Evolutionary conservation across 306 rosid genomes (phyloP).

Genomic region (Begonia masoniana): DNA sequence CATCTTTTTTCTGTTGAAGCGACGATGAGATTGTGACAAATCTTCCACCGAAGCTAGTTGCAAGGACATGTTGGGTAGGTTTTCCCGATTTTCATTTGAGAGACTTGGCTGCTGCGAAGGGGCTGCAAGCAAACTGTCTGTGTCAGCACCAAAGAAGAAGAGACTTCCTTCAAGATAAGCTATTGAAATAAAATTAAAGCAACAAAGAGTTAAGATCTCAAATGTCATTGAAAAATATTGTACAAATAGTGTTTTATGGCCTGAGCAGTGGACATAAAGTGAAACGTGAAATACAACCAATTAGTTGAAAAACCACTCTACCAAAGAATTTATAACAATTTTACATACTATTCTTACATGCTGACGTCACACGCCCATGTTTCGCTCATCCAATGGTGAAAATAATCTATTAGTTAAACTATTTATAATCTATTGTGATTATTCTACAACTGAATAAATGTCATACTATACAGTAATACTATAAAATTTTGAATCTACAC

Average conservation of each 20-base stretch:
- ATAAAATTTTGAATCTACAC: too few relatives aligned
- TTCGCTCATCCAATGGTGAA: too few relatives aligned
- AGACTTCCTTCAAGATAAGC: background rate
- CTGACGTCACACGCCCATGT: too few relatives aligned
- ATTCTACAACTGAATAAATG: too few relatives aligned
- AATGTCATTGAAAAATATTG: background rate
- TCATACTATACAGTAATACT: too few relatives aligned
- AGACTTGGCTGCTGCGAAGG: constrained; percentile 18
- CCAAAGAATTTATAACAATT: too few relatives aligned
- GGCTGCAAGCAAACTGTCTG: constrained; percentile 22
- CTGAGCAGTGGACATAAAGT: background rate
- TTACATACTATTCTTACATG: too few relatives aligned
- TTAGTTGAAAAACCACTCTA: too few relatives aligned
- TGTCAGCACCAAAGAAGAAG: constrained; percentile 20
- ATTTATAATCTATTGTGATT: too few relatives aligned
- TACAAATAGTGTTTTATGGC: background rate
- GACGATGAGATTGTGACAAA: constrained; percentile 20
- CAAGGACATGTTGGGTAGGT: constrained; percentile 21
- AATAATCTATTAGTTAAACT: too few relatives aligned
- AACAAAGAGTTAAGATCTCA: background rate
- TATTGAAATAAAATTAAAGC: too few relatives aligned
- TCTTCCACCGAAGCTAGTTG: constrained; percentile 26
- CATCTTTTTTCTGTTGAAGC: constrained; percentile 17
- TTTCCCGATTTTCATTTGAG: constrained; percentile 32
- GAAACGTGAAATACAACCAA: too few relatives aligned